Base-by-base conservation (phyloP, 805 yeast species). In the Sugiyamaella valdiviana region DNA sequence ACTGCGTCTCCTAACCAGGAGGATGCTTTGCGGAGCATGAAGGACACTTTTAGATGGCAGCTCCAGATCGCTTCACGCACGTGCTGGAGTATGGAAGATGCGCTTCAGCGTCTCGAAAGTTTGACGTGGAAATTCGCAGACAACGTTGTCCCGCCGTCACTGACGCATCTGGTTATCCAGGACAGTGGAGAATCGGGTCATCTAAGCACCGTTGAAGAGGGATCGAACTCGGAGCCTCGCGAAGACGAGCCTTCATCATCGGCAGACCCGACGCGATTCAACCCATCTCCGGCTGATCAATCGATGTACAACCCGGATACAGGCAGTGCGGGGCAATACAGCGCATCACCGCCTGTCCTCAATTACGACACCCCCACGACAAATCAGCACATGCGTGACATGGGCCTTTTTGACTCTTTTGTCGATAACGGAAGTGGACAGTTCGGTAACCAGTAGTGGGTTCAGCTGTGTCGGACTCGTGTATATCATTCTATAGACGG, bases 51-150 rank as follows among this genome's bases (percentile, higher is more conserved):
- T 37, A 45, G 53, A 29, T 57, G 61, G 61, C 51, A 53, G 38
- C 37, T 57, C 20, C 53, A 56, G 6, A 51, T 56, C 4, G 52
- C 51, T 39, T 54, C 59, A 7, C 46, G 60, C 7, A 55, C 58
- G 3, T 52, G 58, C 6, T 51, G 56, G 51, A 49, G 55, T 48
- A 52, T 57, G 46, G 56, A 56, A 48, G 50, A 52, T 42, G 58
- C 58, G 5, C 32, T 57, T 14, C 26, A 54, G 19, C 42, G 53
- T 5, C 43, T 57, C 7, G 60, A 57, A 45, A 49, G 45, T 36
- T 46, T 51, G 2, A 51, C 55, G 2, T 57, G 60, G 60, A 51
- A 57, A 16, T 24, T 41, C 21, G 44, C 44, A 6, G 44, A 41
- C 22, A 26, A 26, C 14, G 14, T 26, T 2, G 32, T 10, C 14